Evolutionary conservation across 2,329 filamentous ascomycete species (phyloP), one percentile per base, ranked within the genome.

Genomic region (Ceratocystis harringtonii): DNA sequence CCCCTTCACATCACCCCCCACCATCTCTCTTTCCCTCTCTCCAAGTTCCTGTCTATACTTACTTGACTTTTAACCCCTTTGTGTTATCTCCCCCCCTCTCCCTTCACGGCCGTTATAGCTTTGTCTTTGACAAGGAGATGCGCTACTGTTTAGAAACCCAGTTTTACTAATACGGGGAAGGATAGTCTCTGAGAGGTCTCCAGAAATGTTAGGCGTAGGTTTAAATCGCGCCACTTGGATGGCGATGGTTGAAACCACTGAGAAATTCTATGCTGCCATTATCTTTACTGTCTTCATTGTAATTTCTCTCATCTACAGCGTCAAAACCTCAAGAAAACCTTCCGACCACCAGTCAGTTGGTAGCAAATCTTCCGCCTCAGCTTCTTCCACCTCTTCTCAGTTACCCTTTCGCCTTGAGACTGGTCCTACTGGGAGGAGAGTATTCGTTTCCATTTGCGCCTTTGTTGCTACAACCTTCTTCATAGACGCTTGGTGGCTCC

Each of bases 371-470:
- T 36, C 52, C 7, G 25, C 52, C 32, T 58, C 52, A 1, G 28
- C 52, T 30, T 58, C 52, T 58, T 58, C 52, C 15, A 15, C 52
- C 52, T 58, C 52, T 58, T 61, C 63, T 22, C 63, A 52, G 15
- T 63, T 61, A 3, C 61, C 52, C 17, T 66, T 55, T 22, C 65
- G 50, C n/a, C 55, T 63, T 19, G 65, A 66, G 50, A 66, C 65
- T 4, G 65, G 65, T n/a, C 65, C 65, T 15, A 66, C 61, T 6
- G 61, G 61, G 2, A 63, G 52, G 50, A 48, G 65, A 41, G 65
- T 67, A 8, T 67, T 67, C 44, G 62, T 48, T 10, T 63, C 65
- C 25, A 61, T 66, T 36, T 66, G 65, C 43, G 25, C 15, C 41
- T 36, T 60, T 28, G 48, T 66, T 5, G 62, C 50, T 8, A 22